Base-by-base conservation (phyloP, 2,329 filamentous ascomycete species). In the Sporothrix brasiliensis region DNA sequence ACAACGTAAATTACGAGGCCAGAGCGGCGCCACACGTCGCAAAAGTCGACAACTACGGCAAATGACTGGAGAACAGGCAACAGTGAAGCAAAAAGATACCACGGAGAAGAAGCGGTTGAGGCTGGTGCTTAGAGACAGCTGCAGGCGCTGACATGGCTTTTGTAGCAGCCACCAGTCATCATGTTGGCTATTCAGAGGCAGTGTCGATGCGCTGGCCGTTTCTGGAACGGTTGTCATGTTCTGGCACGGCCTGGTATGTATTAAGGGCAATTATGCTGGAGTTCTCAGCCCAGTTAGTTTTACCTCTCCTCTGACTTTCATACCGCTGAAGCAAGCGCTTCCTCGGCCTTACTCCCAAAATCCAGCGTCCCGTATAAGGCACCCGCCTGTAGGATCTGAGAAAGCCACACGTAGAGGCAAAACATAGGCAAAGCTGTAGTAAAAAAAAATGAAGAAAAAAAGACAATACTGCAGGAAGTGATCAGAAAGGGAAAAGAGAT, bases 131-230 rank as follows among this genome's bases (percentile, higher is more conserved):
- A 34, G 34, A 24, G 27, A 7, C 3, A 56, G 27, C n/a, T 34
- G 53, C 21, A 56, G 53, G 13, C 16, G 54, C 30, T n/a, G 54
- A 19, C 3, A 24, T 39, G 19, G 56, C 13, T 13, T 34, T 34
- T 21, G 54, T 10, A 21, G 56, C 34, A 63, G 58, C 58, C 58
- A 63, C 39, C 47, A 39, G 58, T 47, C 39, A 27, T 21, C 13
- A 44, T n/a, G 49, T 10, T 21, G 11, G 58, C 49, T n/a, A n/a
- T 44, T 53, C 63, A 67, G 63, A 24, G 30, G 49, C 63, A 21
- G 49, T 67, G 47, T 53, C 30, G 61, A 66, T 52, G 61, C 47
- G 44, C 61, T 66, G 61, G 44, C 61, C 24, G 27, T 66, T 21
- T 52, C 61, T 41, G 49, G 21, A 21, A 66, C 44, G 39, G 44